Conservation (phyloP, 495 filamentous ascomycete genomes). For the Symbiotaphrina buchneri region DNA sequence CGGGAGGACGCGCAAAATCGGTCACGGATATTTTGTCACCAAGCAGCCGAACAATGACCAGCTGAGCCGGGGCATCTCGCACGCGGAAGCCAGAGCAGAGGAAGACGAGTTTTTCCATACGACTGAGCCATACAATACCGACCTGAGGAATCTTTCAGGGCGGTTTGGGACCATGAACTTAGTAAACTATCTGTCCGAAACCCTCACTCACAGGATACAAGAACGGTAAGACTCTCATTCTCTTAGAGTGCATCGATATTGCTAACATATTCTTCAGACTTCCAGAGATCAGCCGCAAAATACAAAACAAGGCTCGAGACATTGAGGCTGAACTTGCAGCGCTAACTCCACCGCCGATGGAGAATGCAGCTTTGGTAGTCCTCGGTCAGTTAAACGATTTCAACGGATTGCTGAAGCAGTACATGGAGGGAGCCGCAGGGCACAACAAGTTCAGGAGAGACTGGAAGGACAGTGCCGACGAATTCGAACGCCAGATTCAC, state of each 20-base stretch:
- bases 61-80: slow-evolving; percentile 13
- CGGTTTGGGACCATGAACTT: slow-evolving; percentile 17
- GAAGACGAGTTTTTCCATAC: slow-evolving; percentile 18
- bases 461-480: slow-evolving; percentile 1
- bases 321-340: slow-evolving; percentile 2
- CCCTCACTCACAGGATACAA: slow-evolving; percentile 13
- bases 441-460: slow-evolving; percentile 2
- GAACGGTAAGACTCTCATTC: slow-evolving; percentile 4
- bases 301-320: slow-evolving; percentile 1
- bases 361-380: neutral
- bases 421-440: neutral
- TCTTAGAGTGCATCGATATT: neutral
- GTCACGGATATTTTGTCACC: slow-evolving; percentile 22
- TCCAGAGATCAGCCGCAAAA: slow-evolving; percentile 2
- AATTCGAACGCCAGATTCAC: neutral
- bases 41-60: slow-evolving; percentile 20
- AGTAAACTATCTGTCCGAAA: slow-evolving; percentile 13
- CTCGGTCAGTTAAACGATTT: neutral
- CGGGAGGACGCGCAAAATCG: slow-evolving; percentile 13
- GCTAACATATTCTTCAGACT: neutral
- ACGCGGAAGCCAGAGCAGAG: slow-evolving; percentile 13
- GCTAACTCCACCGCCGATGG: slow-evolving; percentile 3
- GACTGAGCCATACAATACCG: slow-evolving; percentile 15
- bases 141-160: slow-evolving; percentile 8
- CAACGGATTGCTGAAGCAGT: neutral